phyloP scores from a whole-genome alignment of 2,329 filamentous ascomycete species.

The Colletotrichum sp. region DNA sequence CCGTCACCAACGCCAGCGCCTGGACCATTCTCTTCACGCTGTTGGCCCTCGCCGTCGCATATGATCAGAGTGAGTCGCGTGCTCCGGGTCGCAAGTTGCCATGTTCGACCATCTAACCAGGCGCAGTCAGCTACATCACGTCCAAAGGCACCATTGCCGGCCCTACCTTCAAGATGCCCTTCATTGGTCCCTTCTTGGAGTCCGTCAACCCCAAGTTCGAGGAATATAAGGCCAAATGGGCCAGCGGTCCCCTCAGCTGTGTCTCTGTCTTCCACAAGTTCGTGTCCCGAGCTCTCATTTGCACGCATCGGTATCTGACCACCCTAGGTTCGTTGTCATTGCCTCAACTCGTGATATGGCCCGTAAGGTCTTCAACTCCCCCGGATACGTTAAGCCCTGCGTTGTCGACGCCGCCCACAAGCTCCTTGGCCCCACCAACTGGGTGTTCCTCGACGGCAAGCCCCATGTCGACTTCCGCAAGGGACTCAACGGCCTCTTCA shows the following conservation, averaged over 20 bases:
- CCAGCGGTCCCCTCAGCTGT: slow-evolving; percentile 89
- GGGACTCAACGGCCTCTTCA: slow-evolving; percentile 93
- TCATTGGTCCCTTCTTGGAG: slow-evolving; percentile 94
- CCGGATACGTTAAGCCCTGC: slow-evolving; percentile 89
- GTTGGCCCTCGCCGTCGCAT: slow-evolving; percentile 74
- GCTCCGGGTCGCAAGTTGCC: neutral
- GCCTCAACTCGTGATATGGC: slow-evolving; percentile 94
- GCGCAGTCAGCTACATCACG: slow-evolving; percentile 73
- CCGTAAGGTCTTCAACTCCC: slow-evolving; percentile 96
- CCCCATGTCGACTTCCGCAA: slow-evolving; percentile 97
- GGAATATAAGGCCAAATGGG: slow-evolving; percentile 92
- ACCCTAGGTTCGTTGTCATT: slow-evolving; percentile 88
- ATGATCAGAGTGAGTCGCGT: slow-evolving; percentile 81
- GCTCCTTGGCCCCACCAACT: slow-evolving; percentile 89
- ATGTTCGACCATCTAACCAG: neutral
- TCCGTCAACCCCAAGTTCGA: slow-evolving; percentile 92
- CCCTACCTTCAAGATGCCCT: slow-evolving; percentile 77
- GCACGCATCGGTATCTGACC: slow-evolving; percentile 2
- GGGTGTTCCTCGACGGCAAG: slow-evolving; percentile 97
- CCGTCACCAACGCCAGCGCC: slow-evolving; percentile 58
- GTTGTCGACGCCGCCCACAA: slow-evolving; percentile 95
- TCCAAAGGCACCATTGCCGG: slow-evolving; percentile 80
- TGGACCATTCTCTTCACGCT: slow-evolving; percentile 72
- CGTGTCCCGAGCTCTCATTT: neutral
- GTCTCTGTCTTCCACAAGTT: slow-evolving; percentile 98